phyloP scores from a whole-genome alignment of 192 early-diverging fungal genomes.

The Dissophora ornata region DNA sequence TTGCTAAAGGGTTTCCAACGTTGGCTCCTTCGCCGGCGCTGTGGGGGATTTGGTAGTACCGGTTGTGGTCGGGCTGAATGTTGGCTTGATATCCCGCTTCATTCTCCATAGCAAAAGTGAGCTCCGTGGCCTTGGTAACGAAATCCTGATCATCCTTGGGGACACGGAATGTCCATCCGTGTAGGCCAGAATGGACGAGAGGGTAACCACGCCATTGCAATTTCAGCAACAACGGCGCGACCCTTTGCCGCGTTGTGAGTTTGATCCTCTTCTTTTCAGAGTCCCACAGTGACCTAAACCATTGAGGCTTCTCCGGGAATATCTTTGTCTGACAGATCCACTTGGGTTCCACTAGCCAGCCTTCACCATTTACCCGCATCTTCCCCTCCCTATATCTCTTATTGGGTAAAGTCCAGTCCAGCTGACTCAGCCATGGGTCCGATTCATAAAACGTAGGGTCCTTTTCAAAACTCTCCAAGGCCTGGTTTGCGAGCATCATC shows the following conservation, averaged over 20 bases:
- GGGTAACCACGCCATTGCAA: constrained; percentile 88
- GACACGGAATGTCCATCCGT: constrained; percentile 89
- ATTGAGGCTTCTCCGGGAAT: constrained; percentile 72
- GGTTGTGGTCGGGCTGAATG: constrained; percentile 55
- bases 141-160: constrained; percentile 55
- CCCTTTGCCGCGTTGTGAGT: constrained; percentile 75
- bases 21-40: constrained; percentile 81
- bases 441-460: constrained; percentile 39
- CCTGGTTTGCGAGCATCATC: constrained; percentile 54
- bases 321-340: constrained; percentile 52
- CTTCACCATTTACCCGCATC: constrained; percentile 37
- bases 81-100: constrained; percentile 60
- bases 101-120: constrained; percentile 27
- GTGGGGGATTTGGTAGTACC: constrained; percentile 87
- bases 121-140: constrained; percentile 22
- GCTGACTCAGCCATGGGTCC: constrained; percentile 85
- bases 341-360: constrained; percentile 56
- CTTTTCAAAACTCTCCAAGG: constrained; percentile 48
- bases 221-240: constrained; percentile 84
- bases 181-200: constrained; percentile 69
- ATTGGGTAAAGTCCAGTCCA: constrained; percentile 77
- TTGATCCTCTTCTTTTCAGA: constrained; percentile 64
- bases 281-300: constrained; percentile 88
- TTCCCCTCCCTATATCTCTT: constrained; percentile 45
- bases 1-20: constrained; percentile 89